Evolutionary conservation across 176 grass and related monocot species (phyloP).

Genomic region (Puya raimondii): DNA sequence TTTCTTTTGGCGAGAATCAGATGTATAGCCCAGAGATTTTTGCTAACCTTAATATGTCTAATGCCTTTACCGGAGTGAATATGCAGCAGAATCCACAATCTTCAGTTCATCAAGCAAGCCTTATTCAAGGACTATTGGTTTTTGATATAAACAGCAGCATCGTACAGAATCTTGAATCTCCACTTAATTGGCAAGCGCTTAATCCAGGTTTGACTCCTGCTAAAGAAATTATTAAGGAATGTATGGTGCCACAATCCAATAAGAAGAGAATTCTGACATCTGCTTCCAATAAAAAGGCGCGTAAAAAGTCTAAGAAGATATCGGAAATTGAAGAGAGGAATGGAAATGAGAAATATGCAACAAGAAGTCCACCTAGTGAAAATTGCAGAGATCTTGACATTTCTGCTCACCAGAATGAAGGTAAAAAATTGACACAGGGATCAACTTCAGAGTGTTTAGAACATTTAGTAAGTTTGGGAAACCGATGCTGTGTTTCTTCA

Average conservation of each 20-base stretch:
- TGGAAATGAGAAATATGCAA: slow-evolving; percentile 20
- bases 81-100: slow-evolving; percentile 15
- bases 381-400: slow-evolving; percentile 4
- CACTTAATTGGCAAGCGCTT: slow-evolving; percentile 33
- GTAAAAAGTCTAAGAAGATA: slow-evolving; percentile 34
- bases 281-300: slow-evolving; percentile 21
- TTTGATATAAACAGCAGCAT: slow-evolving; percentile 28
- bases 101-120: slow-evolving; percentile 44
- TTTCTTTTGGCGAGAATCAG: slow-evolving; percentile 35
- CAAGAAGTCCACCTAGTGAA: slow-evolving; percentile 13
- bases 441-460: slow-evolving; percentile 12
- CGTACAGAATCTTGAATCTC: slow-evolving; percentile 31
- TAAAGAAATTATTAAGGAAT: slow-evolving; percentile 13
- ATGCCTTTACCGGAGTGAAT: slow-evolving; percentile 22
- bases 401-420: slow-evolving; percentile 1
- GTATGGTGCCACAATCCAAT: slow-evolving; percentile 21
- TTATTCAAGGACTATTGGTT: slow-evolving; percentile 57
- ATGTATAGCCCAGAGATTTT: slow-evolving; percentile 3
- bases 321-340: slow-evolving; percentile 20
- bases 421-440: slow-evolving; percentile 4
- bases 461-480: slow-evolving; percentile 14
- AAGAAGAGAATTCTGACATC: slow-evolving; percentile 19
- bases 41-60: slow-evolving; percentile 20
- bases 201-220: slow-evolving; percentile 26
- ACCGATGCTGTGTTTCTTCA: background rate